These are phyloP conservation scores for Rhododendron henanense DNA, from an alignment of 148 eudicot species.

Conservation along the genomic window DNA sequence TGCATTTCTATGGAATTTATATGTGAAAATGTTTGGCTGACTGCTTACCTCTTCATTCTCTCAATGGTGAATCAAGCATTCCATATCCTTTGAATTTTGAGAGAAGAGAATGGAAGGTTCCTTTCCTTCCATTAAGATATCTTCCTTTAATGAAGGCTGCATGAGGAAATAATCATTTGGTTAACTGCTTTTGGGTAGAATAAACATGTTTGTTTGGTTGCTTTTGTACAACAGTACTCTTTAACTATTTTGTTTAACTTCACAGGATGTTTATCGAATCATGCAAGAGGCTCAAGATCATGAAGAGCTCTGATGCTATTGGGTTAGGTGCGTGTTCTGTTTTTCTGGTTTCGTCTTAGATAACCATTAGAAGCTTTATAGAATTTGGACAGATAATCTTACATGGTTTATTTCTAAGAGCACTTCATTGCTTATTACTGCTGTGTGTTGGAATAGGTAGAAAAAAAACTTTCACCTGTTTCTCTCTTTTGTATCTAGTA, in stretches of 20 bases:
- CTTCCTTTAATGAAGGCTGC: neutral
- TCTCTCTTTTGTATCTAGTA: neutral
- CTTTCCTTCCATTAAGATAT: neutral
- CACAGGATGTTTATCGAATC: conserved; percentile 68
- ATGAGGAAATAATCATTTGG: neutral
- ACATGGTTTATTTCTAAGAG: neutral
- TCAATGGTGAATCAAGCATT: neutral
- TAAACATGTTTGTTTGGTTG: neutral
- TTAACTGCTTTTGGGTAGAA: neutral
- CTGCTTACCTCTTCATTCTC: neutral
- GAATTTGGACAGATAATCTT: neutral
- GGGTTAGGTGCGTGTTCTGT: conserved; percentile 44
- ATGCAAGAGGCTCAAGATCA: conserved; percentile 77
- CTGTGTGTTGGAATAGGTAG: neutral
- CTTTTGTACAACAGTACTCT: neutral
- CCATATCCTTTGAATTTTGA: neutral
- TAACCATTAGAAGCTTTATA: neutral
- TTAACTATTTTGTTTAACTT: neutral
- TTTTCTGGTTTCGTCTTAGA: neutral
- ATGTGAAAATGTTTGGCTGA: neutral
- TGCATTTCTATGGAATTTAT: neutral
- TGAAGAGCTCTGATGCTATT: conserved; percentile 82
- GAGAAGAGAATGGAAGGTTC: neutral
- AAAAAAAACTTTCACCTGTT: neutral
- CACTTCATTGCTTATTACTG: neutral